phyloP scores from a whole-genome alignment of 1,284 basidiomycete species.

The Pseudozyma thailandica region DNA sequence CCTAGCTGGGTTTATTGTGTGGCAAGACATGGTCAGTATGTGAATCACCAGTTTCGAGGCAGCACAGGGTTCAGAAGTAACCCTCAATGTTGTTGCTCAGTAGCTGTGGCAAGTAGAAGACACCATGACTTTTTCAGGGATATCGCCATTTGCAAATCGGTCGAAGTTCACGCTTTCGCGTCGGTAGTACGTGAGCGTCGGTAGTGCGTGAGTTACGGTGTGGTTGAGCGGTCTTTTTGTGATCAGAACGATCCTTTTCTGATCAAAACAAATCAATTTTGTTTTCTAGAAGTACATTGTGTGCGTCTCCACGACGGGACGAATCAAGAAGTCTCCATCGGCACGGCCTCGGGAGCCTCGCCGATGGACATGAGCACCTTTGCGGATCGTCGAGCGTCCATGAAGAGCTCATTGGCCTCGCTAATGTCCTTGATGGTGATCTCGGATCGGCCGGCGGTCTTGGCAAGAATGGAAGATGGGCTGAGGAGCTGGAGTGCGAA shows the following conservation, averaged over 20 bases:
- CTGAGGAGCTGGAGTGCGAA: constrained; percentile 92
- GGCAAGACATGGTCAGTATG: no score
- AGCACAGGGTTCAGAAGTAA: no score
- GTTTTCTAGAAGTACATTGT: constrained; percentile 30
- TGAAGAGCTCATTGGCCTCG: constrained; percentile 86
- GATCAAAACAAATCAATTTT: neutral
- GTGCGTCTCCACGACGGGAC: neutral
- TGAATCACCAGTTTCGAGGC: no score
- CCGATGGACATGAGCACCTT: constrained; percentile 32
- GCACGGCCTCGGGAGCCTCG: constrained; percentile 21
- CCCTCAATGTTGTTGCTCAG: no score
- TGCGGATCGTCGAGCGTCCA: constrained; percentile 80
- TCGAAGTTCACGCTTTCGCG: no score
- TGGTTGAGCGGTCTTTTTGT: neutral
- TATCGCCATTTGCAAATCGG: no score
- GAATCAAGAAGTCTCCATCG: constrained; percentile 48
- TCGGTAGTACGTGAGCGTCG: no score
- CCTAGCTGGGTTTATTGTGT: no score
- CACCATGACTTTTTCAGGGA: no score
- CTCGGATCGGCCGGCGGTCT: constrained; percentile 79
- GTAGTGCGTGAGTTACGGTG: no score
- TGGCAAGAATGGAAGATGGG: constrained; percentile 88
- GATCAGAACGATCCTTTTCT: neutral
- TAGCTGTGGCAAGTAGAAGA: no score
- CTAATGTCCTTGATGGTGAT: constrained; percentile 86